Conservation (phyloP, 225 moss, liverwort and hornwort genomes). For the Takakia lepidozioides region DNA sequence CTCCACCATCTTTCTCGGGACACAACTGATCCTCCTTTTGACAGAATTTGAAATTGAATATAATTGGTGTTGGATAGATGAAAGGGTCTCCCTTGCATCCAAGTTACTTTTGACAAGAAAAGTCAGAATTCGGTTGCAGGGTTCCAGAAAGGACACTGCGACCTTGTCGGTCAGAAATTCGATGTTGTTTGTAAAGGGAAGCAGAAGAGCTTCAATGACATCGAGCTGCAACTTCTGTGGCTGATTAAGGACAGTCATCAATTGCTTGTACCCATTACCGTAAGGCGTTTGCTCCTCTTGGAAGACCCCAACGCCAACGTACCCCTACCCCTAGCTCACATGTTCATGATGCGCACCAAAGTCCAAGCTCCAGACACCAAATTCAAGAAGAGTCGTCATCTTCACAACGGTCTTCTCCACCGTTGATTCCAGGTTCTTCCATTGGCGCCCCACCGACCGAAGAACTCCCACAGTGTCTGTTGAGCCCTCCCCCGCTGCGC, state of each 20-base stretch:
- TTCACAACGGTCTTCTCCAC: no score
- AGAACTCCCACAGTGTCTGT: no score
- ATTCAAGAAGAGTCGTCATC: no score
- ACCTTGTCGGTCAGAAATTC: conserved; percentile 7
- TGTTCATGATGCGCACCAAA: no score
- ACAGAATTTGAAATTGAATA: conserved; percentile 3
- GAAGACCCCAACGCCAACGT: no score
- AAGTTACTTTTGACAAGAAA: conserved; percentile 3
- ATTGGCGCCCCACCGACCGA: no score
- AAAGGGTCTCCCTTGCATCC: conserved; percentile 1
- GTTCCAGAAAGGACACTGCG: conserved; percentile 2
- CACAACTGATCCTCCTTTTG: conserved; percentile 3
- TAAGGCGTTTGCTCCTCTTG: conserved; percentile 5
- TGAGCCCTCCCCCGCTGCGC: no score
- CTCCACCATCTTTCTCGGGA: conserved; percentile 5
- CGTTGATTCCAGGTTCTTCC: no score
- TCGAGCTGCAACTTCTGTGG: conserved; percentile 4
- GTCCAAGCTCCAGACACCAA: no score
- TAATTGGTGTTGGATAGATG: conserved; percentile 3
- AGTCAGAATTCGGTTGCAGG: conserved; percentile 2
- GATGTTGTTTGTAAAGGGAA: conserved; percentile 2
- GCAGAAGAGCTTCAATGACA: conserved; percentile 7
- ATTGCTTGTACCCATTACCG: conserved; percentile 2
- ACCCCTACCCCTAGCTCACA: no score
- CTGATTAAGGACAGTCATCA: conserved; percentile 4